A percentile compares a stretch with the other conserved stretches of the same genome.
Conservation (phyloP, 2,329 filamentous ascomycete genomes). For the Cladosporium sp. region DNA sequence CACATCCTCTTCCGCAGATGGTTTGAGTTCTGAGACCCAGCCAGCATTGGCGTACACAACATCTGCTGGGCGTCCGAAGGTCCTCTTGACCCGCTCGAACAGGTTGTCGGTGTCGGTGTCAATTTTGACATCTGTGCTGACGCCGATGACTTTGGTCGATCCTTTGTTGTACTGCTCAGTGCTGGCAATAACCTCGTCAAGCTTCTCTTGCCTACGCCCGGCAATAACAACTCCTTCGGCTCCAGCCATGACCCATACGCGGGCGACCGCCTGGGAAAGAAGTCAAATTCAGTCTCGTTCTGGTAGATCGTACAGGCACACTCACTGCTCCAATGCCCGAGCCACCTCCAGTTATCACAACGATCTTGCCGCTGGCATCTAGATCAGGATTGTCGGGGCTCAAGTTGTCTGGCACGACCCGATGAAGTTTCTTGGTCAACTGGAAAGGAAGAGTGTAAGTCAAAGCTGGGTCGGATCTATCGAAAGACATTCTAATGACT, state of each 20-base stretch:
- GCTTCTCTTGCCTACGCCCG: conserved; percentile 30
- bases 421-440: conserved; percentile 30
- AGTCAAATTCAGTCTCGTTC: not conserved
- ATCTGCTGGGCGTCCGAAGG: conserved; percentile 24
- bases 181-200: conserved; percentile 26
- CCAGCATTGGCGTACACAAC: conserved; percentile 26
- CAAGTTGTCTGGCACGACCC: conserved; percentile 29
- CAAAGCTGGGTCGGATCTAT: conserved; percentile 1
- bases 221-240: conserved; percentile 33
- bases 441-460: conserved; percentile 31
- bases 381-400: conserved; percentile 26
- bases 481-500: conserved; percentile 33
- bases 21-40: not conserved
- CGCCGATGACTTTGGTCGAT: conserved; percentile 28
- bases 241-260: conserved; percentile 33
- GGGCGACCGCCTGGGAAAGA: conserved; percentile 28
- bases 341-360: conserved; percentile 30
- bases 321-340: conserved; percentile 24
- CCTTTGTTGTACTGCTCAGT: conserved; percentile 25
- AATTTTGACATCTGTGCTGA: conserved; percentile 30
- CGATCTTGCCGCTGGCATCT: conserved; percentile 28
- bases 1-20: conserved; percentile 15
- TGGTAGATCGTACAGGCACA: not conserved
- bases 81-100: conserved; percentile 3
- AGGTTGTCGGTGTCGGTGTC: conserved; percentile 22